These are phyloP conservation scores for Salinomyces thailandicus DNA, from an alignment of 2,329 filamentous ascomycete genomes.

Conservation along the genomic window DNA sequence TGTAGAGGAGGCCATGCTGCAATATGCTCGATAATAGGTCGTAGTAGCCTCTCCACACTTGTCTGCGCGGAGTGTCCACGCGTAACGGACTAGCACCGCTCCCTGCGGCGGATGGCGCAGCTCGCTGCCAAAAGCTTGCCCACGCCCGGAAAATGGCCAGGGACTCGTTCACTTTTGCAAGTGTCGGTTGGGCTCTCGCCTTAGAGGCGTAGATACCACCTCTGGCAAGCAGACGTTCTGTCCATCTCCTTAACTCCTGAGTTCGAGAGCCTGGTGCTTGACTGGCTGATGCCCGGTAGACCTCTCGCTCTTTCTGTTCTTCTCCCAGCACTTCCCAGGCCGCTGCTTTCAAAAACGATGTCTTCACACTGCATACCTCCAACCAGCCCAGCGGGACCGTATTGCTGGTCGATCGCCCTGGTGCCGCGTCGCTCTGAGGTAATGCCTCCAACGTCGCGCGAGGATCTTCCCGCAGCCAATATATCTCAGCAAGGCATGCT, in stretches of 20 bases:
- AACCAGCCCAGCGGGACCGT: conserved; percentile 53
- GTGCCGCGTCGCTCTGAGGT: conserved; percentile 11
- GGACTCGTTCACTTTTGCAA: conserved; percentile 14
- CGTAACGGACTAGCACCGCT: conserved; percentile 27
- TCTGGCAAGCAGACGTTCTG: conserved; percentile 21
- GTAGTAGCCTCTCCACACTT: conserved; percentile 82
- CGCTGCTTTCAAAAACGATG: conserved; percentile 19
- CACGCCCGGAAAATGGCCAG: conserved; percentile 46
- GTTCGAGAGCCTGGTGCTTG: conserved; percentile 21
- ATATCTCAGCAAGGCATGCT: conserved; percentile 74
- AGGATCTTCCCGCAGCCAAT: conserved; percentile 62
- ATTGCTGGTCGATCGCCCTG: conserved; percentile 31
- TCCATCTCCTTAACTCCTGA: conserved; percentile 24
- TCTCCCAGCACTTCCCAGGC: conserved; percentile 19
- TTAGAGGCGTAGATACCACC: conserved; percentile 22
- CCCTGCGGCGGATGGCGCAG: conserved; percentile 7
- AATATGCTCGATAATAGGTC: conserved; percentile 65
- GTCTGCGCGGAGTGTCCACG: conserved; percentile 40
- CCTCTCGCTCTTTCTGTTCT: conserved; percentile 13
- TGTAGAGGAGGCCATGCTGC: conserved; percentile 52
- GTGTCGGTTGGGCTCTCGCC: conserved; percentile 12
- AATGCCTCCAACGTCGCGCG: conserved; percentile 45
- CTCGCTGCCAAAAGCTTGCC: conserved; percentile 53
- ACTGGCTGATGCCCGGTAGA: conserved; percentile 13
- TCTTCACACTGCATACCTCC: conserved; percentile 52